Evolutionary conservation across 441 rosid genomes (phyloP).

Genomic region (Cnidoscolus chayamansa): DNA sequence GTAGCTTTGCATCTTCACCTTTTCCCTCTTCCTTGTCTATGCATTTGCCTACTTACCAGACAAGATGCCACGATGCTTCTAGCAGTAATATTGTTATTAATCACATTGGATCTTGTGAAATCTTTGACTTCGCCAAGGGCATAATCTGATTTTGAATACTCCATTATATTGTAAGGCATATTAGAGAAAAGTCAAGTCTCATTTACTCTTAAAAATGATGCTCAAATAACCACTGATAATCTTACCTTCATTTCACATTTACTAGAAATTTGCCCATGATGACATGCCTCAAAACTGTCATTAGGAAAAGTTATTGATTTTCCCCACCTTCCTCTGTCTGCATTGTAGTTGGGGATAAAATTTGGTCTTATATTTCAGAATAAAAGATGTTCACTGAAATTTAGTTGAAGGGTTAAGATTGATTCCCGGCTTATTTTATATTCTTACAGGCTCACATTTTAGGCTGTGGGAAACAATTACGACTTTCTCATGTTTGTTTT

Average conservation of each 20-base stretch:
- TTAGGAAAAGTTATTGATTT: neutral
- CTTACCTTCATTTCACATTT: neutral
- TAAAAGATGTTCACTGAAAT: neutral
- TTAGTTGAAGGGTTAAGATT: neutral
- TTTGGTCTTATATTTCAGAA: neutral
- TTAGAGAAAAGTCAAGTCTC: neutral
- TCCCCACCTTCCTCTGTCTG: neutral
- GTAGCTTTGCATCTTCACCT: constrained; percentile 30
- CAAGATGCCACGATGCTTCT: neutral
- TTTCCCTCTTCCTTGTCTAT: neutral
- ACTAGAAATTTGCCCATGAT: neutral
- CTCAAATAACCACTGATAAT: neutral
- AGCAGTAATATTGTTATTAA: neutral
- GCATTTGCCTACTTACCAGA: neutral
- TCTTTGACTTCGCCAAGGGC: neutral
- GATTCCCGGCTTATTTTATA: neutral
- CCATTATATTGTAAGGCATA: neutral
- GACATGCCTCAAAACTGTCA: neutral
- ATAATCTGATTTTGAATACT: neutral
- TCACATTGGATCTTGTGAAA: neutral
- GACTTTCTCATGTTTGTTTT: neutral
- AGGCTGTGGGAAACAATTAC: neutral
- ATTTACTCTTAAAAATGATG: neutral
- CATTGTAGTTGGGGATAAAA: neutral
- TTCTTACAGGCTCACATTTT: neutral